A percentile compares a stretch with the other conserved stretches of the same genome.
Evolutionary conservation across 2,329 filamentous ascomycete species (phyloP).

Genomic region (Tricladium varicosporioides): DNA sequence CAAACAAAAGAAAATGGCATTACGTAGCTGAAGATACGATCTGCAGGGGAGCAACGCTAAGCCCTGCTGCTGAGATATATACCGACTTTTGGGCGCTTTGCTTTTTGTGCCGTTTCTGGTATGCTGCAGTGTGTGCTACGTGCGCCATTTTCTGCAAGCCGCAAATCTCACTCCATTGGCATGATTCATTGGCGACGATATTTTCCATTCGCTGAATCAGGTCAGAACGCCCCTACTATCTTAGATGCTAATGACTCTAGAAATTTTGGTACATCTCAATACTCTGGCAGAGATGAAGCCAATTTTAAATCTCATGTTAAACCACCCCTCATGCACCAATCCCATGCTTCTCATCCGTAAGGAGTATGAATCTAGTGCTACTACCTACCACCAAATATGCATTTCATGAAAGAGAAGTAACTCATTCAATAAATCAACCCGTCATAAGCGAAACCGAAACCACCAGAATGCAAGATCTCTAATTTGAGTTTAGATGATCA

Average conservation of each 20-base stretch:
- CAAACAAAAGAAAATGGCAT: not conserved
- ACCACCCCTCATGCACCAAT: slow-evolving; percentile 2
- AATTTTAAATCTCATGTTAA: not conserved
- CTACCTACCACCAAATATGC: not conserved
- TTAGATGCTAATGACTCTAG: not conserved
- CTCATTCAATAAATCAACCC: not conserved
- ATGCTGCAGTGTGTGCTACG: not conserved
- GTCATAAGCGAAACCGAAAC: not conserved
- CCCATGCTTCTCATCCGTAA: slow-evolving; percentile 19
- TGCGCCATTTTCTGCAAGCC: not conserved
- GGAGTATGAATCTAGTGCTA: slow-evolving; percentile 19
- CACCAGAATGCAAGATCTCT: not conserved
- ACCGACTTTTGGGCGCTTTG: slow-evolving; percentile 1
- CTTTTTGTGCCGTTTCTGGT: not conserved
- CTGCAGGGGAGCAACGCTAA: not conserved
- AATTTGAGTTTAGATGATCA: not conserved
- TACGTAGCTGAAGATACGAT: not conserved
- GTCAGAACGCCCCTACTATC: not conserved
- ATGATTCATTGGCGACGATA: not conserved
- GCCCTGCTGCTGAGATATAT: not conserved
- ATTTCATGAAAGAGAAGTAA: not conserved
- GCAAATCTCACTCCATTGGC: not conserved
- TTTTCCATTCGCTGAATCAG: not conserved
- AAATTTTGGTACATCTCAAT: not conserved
- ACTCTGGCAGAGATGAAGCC: not conserved